These are phyloP conservation scores for Pleoardoris graminearum DNA, from an alignment of 2,329 filamentous ascomycete species.

Conservation along the genomic window DNA sequence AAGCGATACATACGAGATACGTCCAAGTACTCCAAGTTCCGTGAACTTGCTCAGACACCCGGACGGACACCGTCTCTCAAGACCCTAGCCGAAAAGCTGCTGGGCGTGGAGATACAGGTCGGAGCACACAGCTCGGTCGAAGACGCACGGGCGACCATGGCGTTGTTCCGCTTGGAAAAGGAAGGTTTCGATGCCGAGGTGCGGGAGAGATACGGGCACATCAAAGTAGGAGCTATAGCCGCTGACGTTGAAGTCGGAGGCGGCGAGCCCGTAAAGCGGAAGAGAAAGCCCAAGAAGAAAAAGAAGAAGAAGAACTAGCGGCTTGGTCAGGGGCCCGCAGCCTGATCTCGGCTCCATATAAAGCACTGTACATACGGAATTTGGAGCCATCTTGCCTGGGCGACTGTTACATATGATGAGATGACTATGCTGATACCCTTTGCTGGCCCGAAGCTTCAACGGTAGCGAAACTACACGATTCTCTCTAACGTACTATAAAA, in stretches of 20 bases:
- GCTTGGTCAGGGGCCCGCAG: neutral
- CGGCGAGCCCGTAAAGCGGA: slow-evolving; percentile 32
- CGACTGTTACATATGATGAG: neutral
- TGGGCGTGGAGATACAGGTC: slow-evolving; percentile 63
- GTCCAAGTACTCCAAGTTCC: slow-evolving; percentile 73
- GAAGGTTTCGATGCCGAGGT: slow-evolving; percentile 82
- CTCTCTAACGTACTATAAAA: too few relatives aligned
- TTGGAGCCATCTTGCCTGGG: neutral
- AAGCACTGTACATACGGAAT: neutral
- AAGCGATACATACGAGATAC: slow-evolving; percentile 82
- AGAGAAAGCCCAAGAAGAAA: slow-evolving; percentile 44
- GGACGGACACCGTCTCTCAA: slow-evolving; percentile 72
- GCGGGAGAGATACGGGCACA: slow-evolving; percentile 60
- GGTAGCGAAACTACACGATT: too few relatives aligned
- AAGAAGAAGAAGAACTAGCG: slow-evolving; percentile 41
- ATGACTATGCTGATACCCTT: neutral
- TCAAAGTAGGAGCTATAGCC: slow-evolving; percentile 27
- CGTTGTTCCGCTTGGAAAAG: slow-evolving; percentile 83
- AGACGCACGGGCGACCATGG: slow-evolving; percentile 88
- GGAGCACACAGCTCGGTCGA: slow-evolving; percentile 66
- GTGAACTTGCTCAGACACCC: slow-evolving; percentile 61
- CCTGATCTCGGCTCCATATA: too few relatives aligned
- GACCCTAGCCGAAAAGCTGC: slow-evolving; percentile 58
- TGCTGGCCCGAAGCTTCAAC: too few relatives aligned
- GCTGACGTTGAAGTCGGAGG: slow-evolving; percentile 24